These are phyloP conservation scores for Pichia nakasei DNA, from an alignment of 805 yeast species.

Conservation along the genomic window DNA sequence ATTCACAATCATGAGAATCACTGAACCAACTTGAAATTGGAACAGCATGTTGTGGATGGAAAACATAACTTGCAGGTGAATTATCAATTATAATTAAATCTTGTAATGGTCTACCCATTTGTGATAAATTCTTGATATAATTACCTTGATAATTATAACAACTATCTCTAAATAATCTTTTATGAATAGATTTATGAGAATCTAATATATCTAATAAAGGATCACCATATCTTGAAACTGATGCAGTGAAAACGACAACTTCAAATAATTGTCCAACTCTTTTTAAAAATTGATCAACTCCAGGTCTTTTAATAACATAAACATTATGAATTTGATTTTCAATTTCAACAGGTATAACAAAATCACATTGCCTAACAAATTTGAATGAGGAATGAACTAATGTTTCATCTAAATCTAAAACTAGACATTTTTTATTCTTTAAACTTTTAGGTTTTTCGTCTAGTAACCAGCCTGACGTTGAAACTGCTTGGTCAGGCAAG, in stretches of 20 bases:
- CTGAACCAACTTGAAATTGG: slow-evolving; percentile 98
- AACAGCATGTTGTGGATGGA: slow-evolving; percentile 96
- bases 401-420: slow-evolving; percentile 91
- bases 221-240: slow-evolving; percentile 92
- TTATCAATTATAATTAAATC: slow-evolving; percentile 89
- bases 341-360: slow-evolving; percentile 94
- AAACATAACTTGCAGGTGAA: slow-evolving; percentile 95
- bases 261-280: slow-evolving; percentile 82
- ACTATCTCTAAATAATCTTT: slow-evolving; percentile 87
- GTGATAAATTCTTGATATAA: slow-evolving; percentile 87
- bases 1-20: slow-evolving; percentile 94
- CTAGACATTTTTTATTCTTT: slow-evolving; percentile 69
- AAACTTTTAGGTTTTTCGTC: slow-evolving; percentile 43
- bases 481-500: slow-evolving; percentile 62
- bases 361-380: slow-evolving; percentile 85
- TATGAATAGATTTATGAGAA: slow-evolving; percentile 66
- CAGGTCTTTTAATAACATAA: slow-evolving; percentile 94
- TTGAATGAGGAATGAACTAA: slow-evolving; percentile 93
- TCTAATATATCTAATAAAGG: slow-evolving; percentile 89
- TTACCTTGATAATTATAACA: slow-evolving; percentile 92
- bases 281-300: slow-evolving; percentile 86
- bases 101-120: slow-evolving; percentile 83
- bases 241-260: slow-evolving; percentile 95
- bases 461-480: slow-evolving; percentile 57
- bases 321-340: slow-evolving; percentile 90